Base-by-base conservation (phyloP, 2,329 filamentous ascomycete genomes). In the Leptographium procerum region DNA sequence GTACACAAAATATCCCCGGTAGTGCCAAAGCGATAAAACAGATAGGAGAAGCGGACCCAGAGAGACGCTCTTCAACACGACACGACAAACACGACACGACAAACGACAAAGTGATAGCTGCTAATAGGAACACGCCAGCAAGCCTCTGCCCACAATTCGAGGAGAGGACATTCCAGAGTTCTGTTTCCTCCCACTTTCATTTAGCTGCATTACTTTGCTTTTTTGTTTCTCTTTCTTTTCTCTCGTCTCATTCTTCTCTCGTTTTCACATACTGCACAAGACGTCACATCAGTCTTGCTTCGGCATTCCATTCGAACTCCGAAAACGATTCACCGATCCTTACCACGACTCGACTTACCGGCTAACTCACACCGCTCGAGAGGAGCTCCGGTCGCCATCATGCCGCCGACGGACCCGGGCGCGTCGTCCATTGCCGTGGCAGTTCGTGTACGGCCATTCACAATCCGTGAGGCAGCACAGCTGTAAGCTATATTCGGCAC, bases 391-490 rank as follows among this genome's bases (percentile, higher is more conserved):
- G 24, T 19, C 45, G 48, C 24, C 66, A 68, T 53, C 43, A 73
- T 73, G 72, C 61, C 66, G 61, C 59, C 65, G 22, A 60, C 64
- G 62, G 74, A 78, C 60, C 71, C 75, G n/a, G 73, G 74, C 63
- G 76, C 77, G 36, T 82, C 80, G 51, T 84, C 81, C 48, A 84
- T 84, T 68, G 77, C 75, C 54, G 81, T 84, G 66, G 75, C 80
- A 85, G 84, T 88, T 63, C 83, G 85, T 68, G 85, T 88, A 65
- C 82, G 85, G 65, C 85, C 85, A 7, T 88, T 88, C 66, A 88
- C 84, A 13, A 96, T 97, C 65, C 81, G 91, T 75, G 94, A 99
- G 79, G 94, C 94, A 65, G 94, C 94, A 47, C 92, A 97, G 75
- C 76, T 99, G 78, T 87, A 76, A 59, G 79, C 52, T 51, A 34